Conservation (phyloP, 805 yeast genomes). For the Candida ulmi region DNA sequence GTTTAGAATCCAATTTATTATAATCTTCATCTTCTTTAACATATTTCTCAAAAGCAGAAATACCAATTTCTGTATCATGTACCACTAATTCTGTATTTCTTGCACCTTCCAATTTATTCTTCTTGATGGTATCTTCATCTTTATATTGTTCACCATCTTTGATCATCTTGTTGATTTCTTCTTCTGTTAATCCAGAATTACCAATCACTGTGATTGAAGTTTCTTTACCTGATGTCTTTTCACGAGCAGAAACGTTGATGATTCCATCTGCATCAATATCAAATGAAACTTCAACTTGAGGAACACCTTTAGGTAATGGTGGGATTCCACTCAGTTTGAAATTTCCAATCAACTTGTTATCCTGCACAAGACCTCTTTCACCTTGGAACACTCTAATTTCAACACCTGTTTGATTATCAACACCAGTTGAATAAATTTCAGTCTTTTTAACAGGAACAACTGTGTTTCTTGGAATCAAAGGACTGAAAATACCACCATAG, state of each 20-base stretch:
- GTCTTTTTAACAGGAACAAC: slow-evolving; percentile 73
- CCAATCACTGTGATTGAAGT: slow-evolving; percentile 72
- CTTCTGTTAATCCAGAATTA: slow-evolving; percentile 62
- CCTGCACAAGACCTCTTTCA: slow-evolving; percentile 72
- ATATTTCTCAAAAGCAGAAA: slow-evolving; percentile 55
- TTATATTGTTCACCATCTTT: slow-evolving; percentile 62
- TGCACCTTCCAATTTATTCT: slow-evolving; percentile 64
- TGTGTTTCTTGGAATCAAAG: slow-evolving; percentile 71
- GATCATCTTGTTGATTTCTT: slow-evolving; percentile 58
- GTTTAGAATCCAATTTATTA: slow-evolving; percentile 37
- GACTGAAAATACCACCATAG: slow-evolving; percentile 78
- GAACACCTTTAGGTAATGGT: slow-evolving; percentile 71
- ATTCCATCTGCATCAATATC: slow-evolving; percentile 82
- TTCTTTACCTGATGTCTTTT: slow-evolving; percentile 72
- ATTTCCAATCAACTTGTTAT: slow-evolving; percentile 72
- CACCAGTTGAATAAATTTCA: slow-evolving; percentile 74
- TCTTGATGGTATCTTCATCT: slow-evolving; percentile 52
- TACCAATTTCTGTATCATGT: slow-evolving; percentile 84
- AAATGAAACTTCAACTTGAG: slow-evolving; percentile 72
- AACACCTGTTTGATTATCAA: slow-evolving; percentile 81
- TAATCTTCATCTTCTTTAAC: slow-evolving; percentile 49
- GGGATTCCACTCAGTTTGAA: slow-evolving; percentile 71
- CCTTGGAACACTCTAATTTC: slow-evolving; percentile 78
- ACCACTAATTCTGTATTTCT: slow-evolving; percentile 73
- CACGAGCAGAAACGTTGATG: slow-evolving; percentile 76